A percentile compares a stretch with the other conserved stretches of the same genome.
Evolutionary conservation across 2,329 filamentous ascomycete species (phyloP).

Genomic region (Acrocalymma vagum): DNA sequence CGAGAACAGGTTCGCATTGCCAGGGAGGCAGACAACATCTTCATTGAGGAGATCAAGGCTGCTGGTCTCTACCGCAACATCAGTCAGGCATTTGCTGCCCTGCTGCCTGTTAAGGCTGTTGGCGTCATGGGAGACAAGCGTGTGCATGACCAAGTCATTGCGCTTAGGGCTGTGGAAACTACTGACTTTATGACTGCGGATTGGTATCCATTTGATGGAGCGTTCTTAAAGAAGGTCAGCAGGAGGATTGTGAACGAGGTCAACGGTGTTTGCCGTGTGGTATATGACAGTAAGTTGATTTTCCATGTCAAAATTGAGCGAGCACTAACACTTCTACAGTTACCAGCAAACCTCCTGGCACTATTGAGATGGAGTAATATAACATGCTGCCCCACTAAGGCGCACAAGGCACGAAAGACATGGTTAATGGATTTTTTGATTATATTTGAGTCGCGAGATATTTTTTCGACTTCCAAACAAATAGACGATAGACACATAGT

Average conservation of each 20-base stretch:
- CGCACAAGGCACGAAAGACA: neutral
- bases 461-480: conserved; percentile 16
- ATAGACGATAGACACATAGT: conserved; percentile 30
- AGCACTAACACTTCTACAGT: conserved; percentile 46
- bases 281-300: conserved; percentile 68
- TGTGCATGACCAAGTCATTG: conserved; percentile 70
- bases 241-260: conserved; percentile 79
- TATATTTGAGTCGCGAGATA: no score
- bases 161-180: conserved; percentile 68
- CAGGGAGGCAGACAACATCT: conserved; percentile 79
- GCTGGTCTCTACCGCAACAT: conserved; percentile 78
- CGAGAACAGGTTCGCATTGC: conserved; percentile 80
- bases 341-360: conserved; percentile 74
- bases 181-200: conserved; percentile 80
- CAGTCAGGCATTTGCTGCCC: conserved; percentile 74
- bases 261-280: conserved; percentile 74
- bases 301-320: conserved; percentile 8
- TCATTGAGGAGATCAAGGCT: conserved; percentile 76
- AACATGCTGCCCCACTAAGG: no score
- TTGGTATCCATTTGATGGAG: conserved; percentile 70
- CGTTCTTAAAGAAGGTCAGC: conserved; percentile 71
- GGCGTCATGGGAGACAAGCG: conserved; percentile 76
- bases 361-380: conserved; percentile 80
- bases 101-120: conserved; percentile 71
- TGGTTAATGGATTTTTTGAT: neutral